Conservation (phyloP, 1,284 basidiomycete species). For the Sporisorium sorghi region DNA sequence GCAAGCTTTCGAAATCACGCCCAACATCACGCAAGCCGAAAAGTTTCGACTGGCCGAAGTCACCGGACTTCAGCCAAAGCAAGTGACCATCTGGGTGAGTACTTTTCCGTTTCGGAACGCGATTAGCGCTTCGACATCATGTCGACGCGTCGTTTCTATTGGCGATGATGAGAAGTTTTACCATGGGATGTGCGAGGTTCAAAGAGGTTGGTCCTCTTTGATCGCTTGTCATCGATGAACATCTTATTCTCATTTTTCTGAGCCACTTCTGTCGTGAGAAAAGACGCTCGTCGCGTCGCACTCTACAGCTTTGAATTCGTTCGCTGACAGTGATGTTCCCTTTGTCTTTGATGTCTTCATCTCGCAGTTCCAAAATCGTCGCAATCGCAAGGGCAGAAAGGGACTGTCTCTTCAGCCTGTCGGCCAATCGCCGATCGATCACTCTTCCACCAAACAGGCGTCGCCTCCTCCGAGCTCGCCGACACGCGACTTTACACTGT, state of each 20-base stretch:
- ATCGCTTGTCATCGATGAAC: neutral
- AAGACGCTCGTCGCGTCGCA: neutral
- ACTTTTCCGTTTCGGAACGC: neutral
- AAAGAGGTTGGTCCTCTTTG: neutral
- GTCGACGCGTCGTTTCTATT: neutral
- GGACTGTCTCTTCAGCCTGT: neutral
- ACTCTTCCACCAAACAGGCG: neutral
- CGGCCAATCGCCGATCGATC: neutral
- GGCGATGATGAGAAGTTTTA: conserved; percentile 7
- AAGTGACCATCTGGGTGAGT: conserved; percentile 69
- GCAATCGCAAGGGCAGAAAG: conserved; percentile 52
- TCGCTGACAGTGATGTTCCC: neutral
- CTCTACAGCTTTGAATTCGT: neutral
- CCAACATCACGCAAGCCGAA: conserved; percentile 66
- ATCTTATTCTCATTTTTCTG: neutral
- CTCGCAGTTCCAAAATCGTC: conserved; percentile 58
- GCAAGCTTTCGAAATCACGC: conserved; percentile 58
- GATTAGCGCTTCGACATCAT: neutral
- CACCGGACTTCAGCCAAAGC: conserved; percentile 63
- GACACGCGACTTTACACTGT: conserved; percentile 9
- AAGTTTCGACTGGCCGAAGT: conserved; percentile 61
- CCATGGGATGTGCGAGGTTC: neutral
- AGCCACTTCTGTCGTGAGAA: neutral
- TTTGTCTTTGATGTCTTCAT: neutral
- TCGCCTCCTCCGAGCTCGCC: conserved; percentile 9